phyloP scores from a whole-genome alignment of 192 early-diverging fungal species.

The Coemansia sp. region DNA sequence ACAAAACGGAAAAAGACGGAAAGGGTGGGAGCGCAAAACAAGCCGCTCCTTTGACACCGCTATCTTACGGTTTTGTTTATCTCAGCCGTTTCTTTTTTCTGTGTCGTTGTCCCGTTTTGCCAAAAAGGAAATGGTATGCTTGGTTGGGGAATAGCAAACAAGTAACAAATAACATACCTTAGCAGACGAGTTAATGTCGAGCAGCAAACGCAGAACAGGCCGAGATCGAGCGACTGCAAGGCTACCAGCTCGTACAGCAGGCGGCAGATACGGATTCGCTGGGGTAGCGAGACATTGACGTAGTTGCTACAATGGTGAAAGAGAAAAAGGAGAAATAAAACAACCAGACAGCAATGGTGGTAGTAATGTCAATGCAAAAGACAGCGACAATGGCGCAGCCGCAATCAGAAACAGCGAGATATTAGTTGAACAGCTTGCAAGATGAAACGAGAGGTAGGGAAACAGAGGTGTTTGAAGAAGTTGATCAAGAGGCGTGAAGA shows the following conservation, averaged over 20 bases:
- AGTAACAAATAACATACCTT: constrained; percentile 54
- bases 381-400: too few species aligned
- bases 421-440: too few species aligned
- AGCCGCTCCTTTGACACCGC: background rate
- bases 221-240: constrained; percentile 66
- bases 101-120: background rate
- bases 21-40: background rate
- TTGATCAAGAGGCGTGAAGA: background rate
- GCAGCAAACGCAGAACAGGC: constrained; percentile 65
- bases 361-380: too few species aligned
- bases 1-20: background rate
- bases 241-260: constrained; percentile 67
- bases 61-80: background rate
- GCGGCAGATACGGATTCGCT: constrained; percentile 35
- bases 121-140: background rate
- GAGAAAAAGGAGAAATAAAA: background rate
- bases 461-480: background rate
- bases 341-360: background rate
- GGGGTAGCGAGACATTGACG: constrained; percentile 17
- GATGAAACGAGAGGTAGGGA: background rate
- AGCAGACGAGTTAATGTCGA: constrained; percentile 62
- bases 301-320: constrained; percentile 39
- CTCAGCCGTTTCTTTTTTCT: background rate
- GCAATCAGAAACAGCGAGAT: too few species aligned
- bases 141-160: background rate